These are phyloP conservation scores for Fusarium mundagurra DNA, from an alignment of 2,329 filamentous ascomycete species.

Conservation along the genomic window DNA sequence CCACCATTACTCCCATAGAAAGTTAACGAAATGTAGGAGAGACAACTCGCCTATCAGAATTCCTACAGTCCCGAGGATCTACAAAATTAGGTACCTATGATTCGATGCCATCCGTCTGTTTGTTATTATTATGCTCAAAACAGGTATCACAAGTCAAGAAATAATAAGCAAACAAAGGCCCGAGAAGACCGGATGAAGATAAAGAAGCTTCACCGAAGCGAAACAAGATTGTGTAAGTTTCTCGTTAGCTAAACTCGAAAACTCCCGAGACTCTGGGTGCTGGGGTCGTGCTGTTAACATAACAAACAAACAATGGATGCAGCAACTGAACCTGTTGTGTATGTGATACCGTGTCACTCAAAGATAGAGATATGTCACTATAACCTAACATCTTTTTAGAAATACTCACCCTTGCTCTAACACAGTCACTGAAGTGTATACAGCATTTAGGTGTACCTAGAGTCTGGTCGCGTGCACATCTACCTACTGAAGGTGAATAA, in stretches of 20 bases:
- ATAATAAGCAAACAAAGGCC: no score
- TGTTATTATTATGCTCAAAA: no score
- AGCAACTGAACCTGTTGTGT: neutral
- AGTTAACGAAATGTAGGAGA: neutral
- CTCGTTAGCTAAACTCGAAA: neutral
- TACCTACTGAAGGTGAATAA: neutral
- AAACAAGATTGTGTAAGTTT: neutral
- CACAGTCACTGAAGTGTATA: no score
- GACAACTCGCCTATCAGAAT: neutral
- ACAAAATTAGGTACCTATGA: neutral
- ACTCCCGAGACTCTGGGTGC: neutral
- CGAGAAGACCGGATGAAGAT: no score
- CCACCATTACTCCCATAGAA: neutral
- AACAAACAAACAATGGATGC: neutral
- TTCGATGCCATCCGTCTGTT: neutral
- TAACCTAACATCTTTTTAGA: neutral
- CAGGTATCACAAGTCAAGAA: no score
- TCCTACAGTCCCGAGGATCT: neutral
- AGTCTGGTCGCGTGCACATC: neutral
- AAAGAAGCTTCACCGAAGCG: neutral
- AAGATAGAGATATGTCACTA: neutral
- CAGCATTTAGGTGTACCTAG: neutral
- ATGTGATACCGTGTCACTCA: neutral
- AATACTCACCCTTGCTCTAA: neutral
- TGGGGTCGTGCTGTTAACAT: neutral